phyloP scores from a whole-genome alignment of 139 green algal species.

The Mesostigma viride region DNA sequence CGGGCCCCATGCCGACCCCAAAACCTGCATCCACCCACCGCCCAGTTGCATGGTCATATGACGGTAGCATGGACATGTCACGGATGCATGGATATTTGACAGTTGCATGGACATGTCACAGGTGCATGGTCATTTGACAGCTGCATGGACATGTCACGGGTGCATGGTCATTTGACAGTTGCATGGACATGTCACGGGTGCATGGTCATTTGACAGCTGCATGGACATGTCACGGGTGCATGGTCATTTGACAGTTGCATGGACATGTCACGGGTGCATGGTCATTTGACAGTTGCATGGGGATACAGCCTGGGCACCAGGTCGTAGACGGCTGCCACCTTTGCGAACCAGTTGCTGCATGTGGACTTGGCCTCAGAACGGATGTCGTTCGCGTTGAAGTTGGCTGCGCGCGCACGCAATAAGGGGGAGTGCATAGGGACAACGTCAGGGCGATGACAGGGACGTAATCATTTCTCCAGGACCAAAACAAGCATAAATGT shows the following conservation, averaged over 20 bases:
- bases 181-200: neutral
- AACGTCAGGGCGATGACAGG: too few species aligned
- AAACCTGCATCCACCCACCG: too few species aligned
- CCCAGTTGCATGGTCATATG: too few species aligned
- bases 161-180: neutral
- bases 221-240: neutral
- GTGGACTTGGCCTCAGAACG: conserved; percentile 17
- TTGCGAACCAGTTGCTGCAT: conserved; percentile 37
- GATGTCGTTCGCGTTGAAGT: conserved; percentile 24
- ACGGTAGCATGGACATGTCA: too few species aligned
- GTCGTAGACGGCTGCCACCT: conserved; percentile 25
- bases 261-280: neutral
- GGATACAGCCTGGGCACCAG: conserved; percentile 23
- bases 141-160: neutral
- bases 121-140: neutral
- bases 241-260: neutral
- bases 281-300: neutral
- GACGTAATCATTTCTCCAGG: too few species aligned
- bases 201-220: neutral
- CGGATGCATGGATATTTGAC: too few species aligned
- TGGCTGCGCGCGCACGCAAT: too few species aligned
- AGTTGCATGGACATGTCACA: too few species aligned
- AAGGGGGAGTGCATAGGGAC: too few species aligned
- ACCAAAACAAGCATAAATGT: too few species aligned
- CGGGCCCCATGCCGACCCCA: too few species aligned